Base-by-base conservation (phyloP, 148 eudicot species). In the Chenopodium album region DNA sequence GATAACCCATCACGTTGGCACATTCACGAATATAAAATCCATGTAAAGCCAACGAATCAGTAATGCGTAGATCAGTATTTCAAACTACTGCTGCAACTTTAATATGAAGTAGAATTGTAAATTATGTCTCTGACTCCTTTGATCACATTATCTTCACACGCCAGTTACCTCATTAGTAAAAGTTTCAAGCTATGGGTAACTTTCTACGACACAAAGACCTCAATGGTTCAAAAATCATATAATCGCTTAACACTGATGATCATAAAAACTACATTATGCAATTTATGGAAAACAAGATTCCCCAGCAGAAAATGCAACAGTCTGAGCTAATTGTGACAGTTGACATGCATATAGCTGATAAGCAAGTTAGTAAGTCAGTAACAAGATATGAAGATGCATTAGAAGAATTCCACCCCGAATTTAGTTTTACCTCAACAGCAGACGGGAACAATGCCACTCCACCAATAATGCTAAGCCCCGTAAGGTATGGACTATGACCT, bases 381-480 rank as follows among this genome's bases (percentile, higher is more conserved):
- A 71, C 34, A 32, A 9, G 32, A 71, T 13, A 66, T 32, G 54
- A 66, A n/a, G 26, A 81, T 67, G 65, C n/a, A 64, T 71, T 44
- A 48, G 19, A 62, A 65, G 16, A 52, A 63, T 34, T 73, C 50
- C 76, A 54, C 44, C 76, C 56, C 5, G 76, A 54, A 19, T 84
- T 23, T 23, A 48, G 44, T 28, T 46, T 31, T 90, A 91, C 93
- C 98, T 90, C 93, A 75, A 92, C 28, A 69, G 94, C 92, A 77
- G 97, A 93, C 47, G 92, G 88, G 85, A 93, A 95, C 88, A 95
- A 85, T 67, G 99, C 89, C 96, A 92, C 92, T 75, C 99, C 99
- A 79, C 99, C 99, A 70, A 95, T 90, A 73, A 95, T 93, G 87
- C 99, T 94, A 65, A 95, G 97, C 17, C 94, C 98, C 0, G 98